Base-by-base conservation (phyloP, 495 filamentous ascomycete genomes). In the Xylaria palmicola region DNA sequence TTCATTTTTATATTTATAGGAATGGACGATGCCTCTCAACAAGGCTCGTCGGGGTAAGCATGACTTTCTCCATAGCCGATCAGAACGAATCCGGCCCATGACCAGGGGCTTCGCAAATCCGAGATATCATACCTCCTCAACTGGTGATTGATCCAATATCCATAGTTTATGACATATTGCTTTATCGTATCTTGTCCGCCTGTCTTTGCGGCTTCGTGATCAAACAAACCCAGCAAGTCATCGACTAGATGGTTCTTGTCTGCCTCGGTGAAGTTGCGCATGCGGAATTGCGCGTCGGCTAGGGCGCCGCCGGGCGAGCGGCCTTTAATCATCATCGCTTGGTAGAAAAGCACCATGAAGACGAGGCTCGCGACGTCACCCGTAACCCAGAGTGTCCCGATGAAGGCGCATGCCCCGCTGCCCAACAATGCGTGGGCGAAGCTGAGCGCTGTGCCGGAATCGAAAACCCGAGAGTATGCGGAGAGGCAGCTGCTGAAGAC, bases 351-450 rank as follows among this genome's bases (percentile, higher is more conserved):
- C 4, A 48, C 56, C 55, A 58, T 58, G 55, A 58, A 48, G 1
- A 58, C 24, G 39, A 56, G 54, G 17, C 39, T 56, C 10, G 54
- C 39, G 24, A 56, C 54, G 22, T 56, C 54, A 1, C 54, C 54
- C 24, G 39, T 56, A 4, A 56, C 39, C 54, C 54, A 56, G 5
- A 56, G 54, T n/a, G 54, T 56, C 3, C 54, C 54, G n/a, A 56
- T 30, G 15, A 59, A 59, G n/a, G 56, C 56, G 10, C 56, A 59
- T 32, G 54, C 54, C 9, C 54, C 54, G 22, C 54, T 43, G 5
- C 54, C 54, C 6, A 56, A 40, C 7, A 56, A 40, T 1, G 54
- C 54, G n/a, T 56, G 54, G 24, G 57, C 57, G n/a, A 52, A 60
- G 36, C 45, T 60, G 6, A 60, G 45, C 12, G 45, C 57, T 13